Base-by-base conservation (phyloP, 208 protist genomes). In the Porcisia hertigi region DNA sequence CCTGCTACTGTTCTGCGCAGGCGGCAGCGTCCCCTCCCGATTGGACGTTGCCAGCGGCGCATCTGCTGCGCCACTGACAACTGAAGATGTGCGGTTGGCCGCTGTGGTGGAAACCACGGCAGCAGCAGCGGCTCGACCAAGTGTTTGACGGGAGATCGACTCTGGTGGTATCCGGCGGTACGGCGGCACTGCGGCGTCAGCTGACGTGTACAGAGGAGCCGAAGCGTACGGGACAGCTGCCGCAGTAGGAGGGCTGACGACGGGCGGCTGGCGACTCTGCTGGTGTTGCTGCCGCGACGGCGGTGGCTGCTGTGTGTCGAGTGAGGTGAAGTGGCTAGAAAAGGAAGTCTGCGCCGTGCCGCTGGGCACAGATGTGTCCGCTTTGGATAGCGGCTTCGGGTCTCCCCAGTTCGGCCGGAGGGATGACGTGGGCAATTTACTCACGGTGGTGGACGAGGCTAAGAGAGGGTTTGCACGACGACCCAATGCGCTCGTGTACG, bases 391-490 rank as follows among this genome's bases (percentile, higher is more conserved):
- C 64, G 81, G 80, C 45, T 62, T 71, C 3, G 58, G 45, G 36
- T 79, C 67, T 8, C 43, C 65, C 43, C 77, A 76, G 36, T 58
- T 71, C 6, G 36, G 71, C 12, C 71, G 69, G 0, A 58, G 55
- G 43, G 43, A 55, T 9, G 73, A 34, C 12, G 49, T 45, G 23
- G 60, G 77, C 59, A 71, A 41, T 36, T 72, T 77, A 52, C 67
- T 77, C 47, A 71, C 52, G 54, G 60, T 43, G 14, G 65, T 70
- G 25, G 87, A 85, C 53, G 85, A 88, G 25, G 73, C 80, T 12
- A 96, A 79, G 6, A 96, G 85, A 8, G 92, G 92, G 74, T 96
- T 96, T 7, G 93, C 88, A 25, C 72, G 81, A 18, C 86, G 83
- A 0, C 85, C 84, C 34, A 92, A 74, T n/a, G 85, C 81, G 78